Conservation (phyloP, 345 rosid species). For the Rhizophora mangle region DNA sequence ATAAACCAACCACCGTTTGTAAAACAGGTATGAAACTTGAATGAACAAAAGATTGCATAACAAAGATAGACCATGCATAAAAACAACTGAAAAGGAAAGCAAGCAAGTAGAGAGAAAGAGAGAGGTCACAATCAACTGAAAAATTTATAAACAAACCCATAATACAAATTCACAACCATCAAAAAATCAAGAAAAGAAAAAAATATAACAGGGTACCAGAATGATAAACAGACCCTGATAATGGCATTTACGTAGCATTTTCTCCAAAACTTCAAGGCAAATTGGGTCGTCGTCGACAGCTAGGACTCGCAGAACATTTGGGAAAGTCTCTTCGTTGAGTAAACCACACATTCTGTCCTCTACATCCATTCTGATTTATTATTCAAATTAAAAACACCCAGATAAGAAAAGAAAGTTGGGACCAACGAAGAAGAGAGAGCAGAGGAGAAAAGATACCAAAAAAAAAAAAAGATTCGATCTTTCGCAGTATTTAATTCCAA, state of each 20-base stretch:
- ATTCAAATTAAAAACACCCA: slow-evolving; percentile 7
- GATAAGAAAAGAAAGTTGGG: background rate
- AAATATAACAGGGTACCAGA: too few species aligned
- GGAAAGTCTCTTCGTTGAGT: slow-evolving; percentile 40
- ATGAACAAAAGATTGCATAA: background rate
- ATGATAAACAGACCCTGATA: slow-evolving; percentile 46
- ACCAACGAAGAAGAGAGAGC: slow-evolving; percentile 11
- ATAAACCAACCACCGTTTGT: background rate
- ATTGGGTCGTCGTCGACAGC: slow-evolving; percentile 71
- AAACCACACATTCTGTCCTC: slow-evolving; percentile 28
- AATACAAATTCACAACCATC: background rate
- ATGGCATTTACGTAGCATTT: slow-evolving; percentile 54
- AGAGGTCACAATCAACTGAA: too few species aligned
- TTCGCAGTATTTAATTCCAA: background rate
- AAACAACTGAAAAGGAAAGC: background rate
- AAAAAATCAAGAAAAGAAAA: background rate
- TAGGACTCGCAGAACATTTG: slow-evolving; percentile 58
- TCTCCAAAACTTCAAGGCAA: slow-evolving; percentile 57
- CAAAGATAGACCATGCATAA: background rate
- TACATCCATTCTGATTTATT: slow-evolving; percentile 30
- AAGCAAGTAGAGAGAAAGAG: background rate
- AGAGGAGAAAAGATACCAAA: background rate
- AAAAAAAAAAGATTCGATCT: slow-evolving; percentile 8
- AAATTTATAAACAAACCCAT: background rate
- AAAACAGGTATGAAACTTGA: background rate